Evolutionary conservation across 306 rosid genomes (phyloP), one percentile per base, ranked within the genome.

Genomic region (Medicago arabica): DNA sequence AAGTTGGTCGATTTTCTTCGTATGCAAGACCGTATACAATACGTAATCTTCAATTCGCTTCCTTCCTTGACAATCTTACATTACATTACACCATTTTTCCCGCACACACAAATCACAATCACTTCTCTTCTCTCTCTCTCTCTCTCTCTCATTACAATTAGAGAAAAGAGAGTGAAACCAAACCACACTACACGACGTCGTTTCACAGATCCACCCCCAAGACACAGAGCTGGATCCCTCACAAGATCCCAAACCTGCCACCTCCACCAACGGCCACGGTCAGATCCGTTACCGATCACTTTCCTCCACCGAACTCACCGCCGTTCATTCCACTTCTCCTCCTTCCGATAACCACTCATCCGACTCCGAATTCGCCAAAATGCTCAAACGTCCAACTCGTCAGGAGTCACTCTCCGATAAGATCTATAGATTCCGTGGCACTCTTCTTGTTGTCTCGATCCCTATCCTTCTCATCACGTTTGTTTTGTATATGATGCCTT

Each of bases 241-340:
- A 69, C 96, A 86, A 82, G 97, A 91, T 80, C 49, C 88, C 75
- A 92, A 86, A 93, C 88, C 85, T 47, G 50, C 77, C 82, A 63
- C 92, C 76, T 23, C 89, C 14, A 43, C 85, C 50, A 91, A 93
- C 97, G 97, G 96, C 51, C 97, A 93, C 97, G 97, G 96, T 61
- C 97, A 89, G 97, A 95, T 95, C 97, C 97, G 98, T 6, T 95
- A 92, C 84, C 87, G 99, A 88, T 86, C 99, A 55, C 97, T 93
- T 7, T 95, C 99, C 6, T 88, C 98, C 60, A 83, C 98, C 8
- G 99, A 96, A 59, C 97, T 96, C 38, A 69, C 83, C 23, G 97
- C 92, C 68, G 84, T 87, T 1, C 96, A 88, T 77, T 19, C 85
- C 9, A 83, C 73, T 59, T 91, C 95, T 8, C 89, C 88, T 50